phyloP scores from a whole-genome alignment of 768 basidiomycete species.

The Scleroderma citrinum region DNA sequence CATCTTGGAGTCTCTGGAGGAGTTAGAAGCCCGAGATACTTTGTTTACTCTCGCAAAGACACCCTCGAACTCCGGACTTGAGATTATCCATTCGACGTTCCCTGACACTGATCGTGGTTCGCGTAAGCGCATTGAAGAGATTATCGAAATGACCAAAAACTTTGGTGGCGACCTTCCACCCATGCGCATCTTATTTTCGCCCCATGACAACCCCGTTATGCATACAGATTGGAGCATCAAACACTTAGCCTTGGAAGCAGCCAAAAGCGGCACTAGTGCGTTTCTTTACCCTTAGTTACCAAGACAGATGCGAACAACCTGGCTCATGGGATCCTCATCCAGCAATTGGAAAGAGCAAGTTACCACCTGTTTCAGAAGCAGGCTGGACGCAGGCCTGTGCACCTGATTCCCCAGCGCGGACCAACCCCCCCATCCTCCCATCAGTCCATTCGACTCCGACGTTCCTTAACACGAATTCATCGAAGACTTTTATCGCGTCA shows the following conservation, averaged over 20 bases:
- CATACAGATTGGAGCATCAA: slow-evolving; percentile 20
- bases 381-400: slow-evolving; percentile 21
- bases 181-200: slow-evolving; percentile 25
- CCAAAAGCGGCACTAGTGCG: slow-evolving; percentile 23
- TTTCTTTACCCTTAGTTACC: neutral
- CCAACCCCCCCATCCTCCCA: slow-evolving; percentile 27
- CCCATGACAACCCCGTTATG: slow-evolving; percentile 25
- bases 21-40: slow-evolving; percentile 10
- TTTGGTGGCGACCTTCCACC: slow-evolving; percentile 26
- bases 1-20: slow-evolving; percentile 12
- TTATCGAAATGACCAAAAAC: slow-evolving; percentile 20
- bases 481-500: slow-evolving; percentile 31
- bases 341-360: slow-evolving; percentile 13
- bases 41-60: slow-evolving; percentile 24
- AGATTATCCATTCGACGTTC: slow-evolving; percentile 13
- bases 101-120: neutral
- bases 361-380: slow-evolving; percentile 29
- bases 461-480: neutral
- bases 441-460: neutral
- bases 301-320: too few relatives aligned
- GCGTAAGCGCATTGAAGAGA: slow-evolving; percentile 6
- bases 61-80: slow-evolving; percentile 1
- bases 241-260: slow-evolving; percentile 19
- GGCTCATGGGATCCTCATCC: too few relatives aligned
- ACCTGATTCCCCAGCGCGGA: slow-evolving; percentile 21